Evolutionary conservation across 2,329 filamentous ascomycete genomes (phyloP).

Genomic region (Simplicillium aogashimaense): DNA sequence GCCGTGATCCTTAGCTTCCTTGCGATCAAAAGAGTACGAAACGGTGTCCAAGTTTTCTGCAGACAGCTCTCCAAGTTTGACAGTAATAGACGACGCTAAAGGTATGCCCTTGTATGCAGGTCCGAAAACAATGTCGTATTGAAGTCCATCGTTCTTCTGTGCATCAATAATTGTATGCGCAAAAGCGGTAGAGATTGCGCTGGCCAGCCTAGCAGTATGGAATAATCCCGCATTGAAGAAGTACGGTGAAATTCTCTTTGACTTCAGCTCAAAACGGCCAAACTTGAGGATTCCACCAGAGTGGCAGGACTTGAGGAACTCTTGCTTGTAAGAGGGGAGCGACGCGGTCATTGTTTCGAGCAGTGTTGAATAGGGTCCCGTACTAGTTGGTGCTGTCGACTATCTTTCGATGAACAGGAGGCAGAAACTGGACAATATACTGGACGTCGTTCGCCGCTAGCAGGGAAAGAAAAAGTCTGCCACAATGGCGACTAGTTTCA

Average conservation of each 20-base stretch:
- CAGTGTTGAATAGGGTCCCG: background rate
- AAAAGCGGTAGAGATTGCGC: constrained; percentile 72
- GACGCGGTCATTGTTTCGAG: constrained; percentile 26
- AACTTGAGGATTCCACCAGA: constrained; percentile 65
- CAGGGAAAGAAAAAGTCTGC: no score
- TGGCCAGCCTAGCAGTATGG: constrained; percentile 69
- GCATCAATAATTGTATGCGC: constrained; percentile 53
- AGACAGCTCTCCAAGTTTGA: constrained; percentile 65
- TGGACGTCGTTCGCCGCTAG: no score
- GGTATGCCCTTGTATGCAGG: constrained; percentile 97
- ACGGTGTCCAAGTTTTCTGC: constrained; percentile 54
- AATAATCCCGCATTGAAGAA: constrained; percentile 97
- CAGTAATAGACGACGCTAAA: constrained; percentile 66
- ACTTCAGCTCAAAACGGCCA: constrained; percentile 84
- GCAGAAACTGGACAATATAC: background rate
- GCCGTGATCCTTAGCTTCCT: constrained; percentile 92
- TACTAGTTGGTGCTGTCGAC: background rate
- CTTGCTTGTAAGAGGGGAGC: constrained; percentile 57
- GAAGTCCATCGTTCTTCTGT: constrained; percentile 29
- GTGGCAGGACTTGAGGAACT: constrained; percentile 62
- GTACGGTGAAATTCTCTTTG: constrained; percentile 83
- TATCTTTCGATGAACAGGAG: background rate
- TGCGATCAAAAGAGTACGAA: constrained; percentile 88
- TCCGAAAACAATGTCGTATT: constrained; percentile 81
- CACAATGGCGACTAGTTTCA: no score